phyloP scores from a whole-genome alignment of 176 grass and related monocot species.

The Rhipidocladum racemiflorum region DNA sequence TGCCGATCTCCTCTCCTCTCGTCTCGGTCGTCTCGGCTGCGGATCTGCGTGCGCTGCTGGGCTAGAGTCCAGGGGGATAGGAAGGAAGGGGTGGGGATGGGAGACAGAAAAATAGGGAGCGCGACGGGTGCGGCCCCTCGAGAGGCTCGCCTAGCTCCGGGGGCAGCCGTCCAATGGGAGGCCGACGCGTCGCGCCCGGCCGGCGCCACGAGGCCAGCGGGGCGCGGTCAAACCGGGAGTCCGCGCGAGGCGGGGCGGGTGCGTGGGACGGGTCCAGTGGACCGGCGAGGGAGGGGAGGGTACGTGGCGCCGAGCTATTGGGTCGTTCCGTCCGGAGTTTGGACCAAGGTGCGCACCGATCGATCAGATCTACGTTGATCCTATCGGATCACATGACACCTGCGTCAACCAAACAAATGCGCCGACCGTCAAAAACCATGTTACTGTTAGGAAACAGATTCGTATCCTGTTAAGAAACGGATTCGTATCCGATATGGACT shows the following conservation, averaged over 20 bases:
- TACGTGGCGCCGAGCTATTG: background rate
- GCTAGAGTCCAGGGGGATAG: background rate
- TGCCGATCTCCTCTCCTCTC: background rate
- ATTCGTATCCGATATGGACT: no score
- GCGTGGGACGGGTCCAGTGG: background rate
- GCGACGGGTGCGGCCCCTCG: constrained; percentile 28
- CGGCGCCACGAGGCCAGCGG: background rate
- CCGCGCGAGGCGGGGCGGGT: background rate
- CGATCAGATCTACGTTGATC: background rate
- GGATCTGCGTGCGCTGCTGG: background rate
- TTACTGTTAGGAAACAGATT: no score
- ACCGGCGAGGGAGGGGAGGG: background rate
- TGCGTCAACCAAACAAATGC: background rate
- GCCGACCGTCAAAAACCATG: no score
- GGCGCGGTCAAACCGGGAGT: constrained; percentile 23
- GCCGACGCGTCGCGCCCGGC: background rate
- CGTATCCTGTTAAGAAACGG: no score
- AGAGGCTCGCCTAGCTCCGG: constrained; percentile 11
- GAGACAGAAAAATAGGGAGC: constrained; percentile 7
- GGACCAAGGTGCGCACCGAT: background rate
- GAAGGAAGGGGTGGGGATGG: background rate
- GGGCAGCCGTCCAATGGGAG: constrained; percentile 5
- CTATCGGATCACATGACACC: background rate
- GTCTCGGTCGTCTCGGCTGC: background rate
- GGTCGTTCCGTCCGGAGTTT: background rate